A percentile compares a stretch with the other conserved stretches of the same genome.
Conservation (phyloP, 2,329 filamentous ascomycete genomes). For the Arthrobotrys entomopaga region DNA sequence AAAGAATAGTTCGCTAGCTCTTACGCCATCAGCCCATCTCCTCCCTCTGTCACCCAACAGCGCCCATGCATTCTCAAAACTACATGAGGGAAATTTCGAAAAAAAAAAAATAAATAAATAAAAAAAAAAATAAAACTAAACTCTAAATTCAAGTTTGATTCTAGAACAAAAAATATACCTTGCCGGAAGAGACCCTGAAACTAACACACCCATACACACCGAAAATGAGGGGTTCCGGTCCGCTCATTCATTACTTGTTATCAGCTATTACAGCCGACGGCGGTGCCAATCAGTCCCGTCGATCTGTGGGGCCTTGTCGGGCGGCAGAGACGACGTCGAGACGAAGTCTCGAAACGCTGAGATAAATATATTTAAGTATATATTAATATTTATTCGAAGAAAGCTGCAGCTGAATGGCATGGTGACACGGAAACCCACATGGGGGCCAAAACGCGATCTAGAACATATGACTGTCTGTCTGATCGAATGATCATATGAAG, state of each 20-base stretch:
- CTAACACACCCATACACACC: too few relatives aligned
- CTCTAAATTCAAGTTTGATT: conserved; percentile 30
- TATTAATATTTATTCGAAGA: neutral
- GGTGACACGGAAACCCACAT: conserved; percentile 32
- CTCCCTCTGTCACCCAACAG: conserved; percentile 37
- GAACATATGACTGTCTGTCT: too few relatives aligned
- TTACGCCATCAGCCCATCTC: conserved; percentile 30
- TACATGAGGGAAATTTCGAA: neutral
- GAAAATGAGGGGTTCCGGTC: too few relatives aligned
- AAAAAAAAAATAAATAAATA: too few relatives aligned
- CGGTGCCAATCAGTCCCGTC: conserved; percentile 11
- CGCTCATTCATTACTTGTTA: too few relatives aligned
- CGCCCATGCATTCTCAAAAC: conserved; percentile 4
- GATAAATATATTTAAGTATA: neutral
- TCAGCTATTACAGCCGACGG: neutral
- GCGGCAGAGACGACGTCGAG: neutral
- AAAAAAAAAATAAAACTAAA: neutral
- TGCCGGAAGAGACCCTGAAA: too few relatives aligned
- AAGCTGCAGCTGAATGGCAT: conserved; percentile 1
- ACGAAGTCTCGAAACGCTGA: conserved; percentile 11
- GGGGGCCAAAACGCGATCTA: conserved; percentile 18
- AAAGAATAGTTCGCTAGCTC: too few relatives aligned
- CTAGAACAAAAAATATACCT: neutral
- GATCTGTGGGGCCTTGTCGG: conserved; percentile 13
- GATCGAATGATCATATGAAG: too few relatives aligned